phyloP scores from a whole-genome alignment of 805 yeast genomes.

The Candida easanensis region DNA sequence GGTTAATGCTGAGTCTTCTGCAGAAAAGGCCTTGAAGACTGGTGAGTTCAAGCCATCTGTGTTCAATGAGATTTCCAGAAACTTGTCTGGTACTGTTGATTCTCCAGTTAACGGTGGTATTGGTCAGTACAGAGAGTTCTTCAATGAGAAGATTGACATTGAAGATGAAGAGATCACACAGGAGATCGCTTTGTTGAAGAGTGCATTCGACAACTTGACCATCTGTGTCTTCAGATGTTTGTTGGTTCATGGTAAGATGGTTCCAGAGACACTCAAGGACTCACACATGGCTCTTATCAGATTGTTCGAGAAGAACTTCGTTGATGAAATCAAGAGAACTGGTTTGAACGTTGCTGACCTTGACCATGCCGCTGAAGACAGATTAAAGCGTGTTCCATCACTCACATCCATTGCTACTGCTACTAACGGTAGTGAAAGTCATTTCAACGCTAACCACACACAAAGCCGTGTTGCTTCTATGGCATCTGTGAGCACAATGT shows the following conservation, averaged over 20 bases:
- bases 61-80: conserved; percentile 66
- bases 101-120: conserved; percentile 94
- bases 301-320: conserved; percentile 65
- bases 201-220: conserved; percentile 67
- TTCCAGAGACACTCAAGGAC: conserved; percentile 51
- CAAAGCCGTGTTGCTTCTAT: conserved; percentile 7
- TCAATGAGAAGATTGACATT: conserved; percentile 37
- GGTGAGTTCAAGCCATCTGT: conserved; percentile 45
- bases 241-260: conserved; percentile 62
- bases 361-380: conserved; percentile 18
- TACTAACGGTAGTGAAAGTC: conserved; percentile 1
- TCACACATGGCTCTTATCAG: conserved; percentile 66
- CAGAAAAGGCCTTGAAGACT: conserved; percentile 49
- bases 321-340: conserved; percentile 51
- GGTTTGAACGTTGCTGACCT: conserved; percentile 28
- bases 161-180: conserved; percentile 25
- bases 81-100: conserved; percentile 81
- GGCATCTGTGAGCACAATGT: conserved; percentile 9
- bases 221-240: conserved; percentile 63
- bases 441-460: not conserved
- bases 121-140: conserved; percentile 73
- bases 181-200: conserved; percentile 30
- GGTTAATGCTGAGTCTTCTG: conserved; percentile 60
- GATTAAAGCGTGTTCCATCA: conserved; percentile 20
- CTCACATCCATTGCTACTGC: conserved; percentile 10